Evolutionary conservation across 75 land plant genomes (phyloP).

Genomic region (Cunninghamia lanceolata): DNA sequence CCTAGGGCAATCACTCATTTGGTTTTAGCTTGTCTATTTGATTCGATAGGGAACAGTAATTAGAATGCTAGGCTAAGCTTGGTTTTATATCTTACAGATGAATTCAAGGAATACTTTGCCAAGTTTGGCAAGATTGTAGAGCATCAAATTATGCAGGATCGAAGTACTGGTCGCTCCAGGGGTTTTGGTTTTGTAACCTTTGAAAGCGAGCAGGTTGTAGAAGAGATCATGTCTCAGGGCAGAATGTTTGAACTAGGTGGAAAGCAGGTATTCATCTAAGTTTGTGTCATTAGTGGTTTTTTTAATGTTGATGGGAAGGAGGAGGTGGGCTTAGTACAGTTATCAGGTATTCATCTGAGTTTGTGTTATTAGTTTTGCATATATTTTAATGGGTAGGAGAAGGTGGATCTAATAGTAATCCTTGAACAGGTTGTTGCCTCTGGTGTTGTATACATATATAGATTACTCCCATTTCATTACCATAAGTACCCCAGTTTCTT

Average conservation of each 20-base stretch:
- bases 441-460: background rate
- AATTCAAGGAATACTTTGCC: slow-evolving; percentile 68
- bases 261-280: slow-evolving; percentile 48
- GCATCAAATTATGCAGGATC: slow-evolving; percentile 83
- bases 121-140: slow-evolving; percentile 67
- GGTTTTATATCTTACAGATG: slow-evolving; percentile 42
- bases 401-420: background rate
- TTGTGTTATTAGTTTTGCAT: background rate
- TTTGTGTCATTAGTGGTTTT: background rate
- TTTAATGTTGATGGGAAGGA: background rate
- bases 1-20: background rate
- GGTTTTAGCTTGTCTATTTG: background rate
- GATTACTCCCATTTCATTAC: background rate
- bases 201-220: slow-evolving; percentile 75
- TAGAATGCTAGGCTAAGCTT: slow-evolving; percentile 3
- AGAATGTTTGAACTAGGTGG: slow-evolving; percentile 71
- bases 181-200: slow-evolving; percentile 89
- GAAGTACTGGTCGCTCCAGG: slow-evolving; percentile 73
- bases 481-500: background rate
- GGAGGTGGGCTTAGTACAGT: background rate
- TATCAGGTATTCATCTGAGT: slow-evolving; percentile 26
- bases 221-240: slow-evolving; percentile 58
- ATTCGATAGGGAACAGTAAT: background rate
- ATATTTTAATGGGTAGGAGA: background rate
- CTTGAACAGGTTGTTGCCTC: background rate